These are phyloP conservation scores for Athelia psychrophila DNA, from an alignment of 1,284 basidiomycete genomes.

Conservation along the genomic window DNA sequence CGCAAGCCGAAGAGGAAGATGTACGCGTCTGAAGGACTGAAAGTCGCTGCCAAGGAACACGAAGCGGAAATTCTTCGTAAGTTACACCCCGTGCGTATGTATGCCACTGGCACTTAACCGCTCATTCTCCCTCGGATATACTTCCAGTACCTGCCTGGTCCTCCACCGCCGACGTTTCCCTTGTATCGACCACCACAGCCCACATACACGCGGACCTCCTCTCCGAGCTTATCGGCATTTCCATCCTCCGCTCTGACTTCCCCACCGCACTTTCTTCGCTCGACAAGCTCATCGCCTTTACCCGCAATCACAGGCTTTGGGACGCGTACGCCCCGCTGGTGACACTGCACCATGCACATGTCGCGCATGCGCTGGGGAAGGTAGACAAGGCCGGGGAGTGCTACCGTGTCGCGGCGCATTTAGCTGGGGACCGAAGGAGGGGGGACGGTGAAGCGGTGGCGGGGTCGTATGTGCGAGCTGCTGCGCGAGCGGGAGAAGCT, in stretches of 20 bases:
- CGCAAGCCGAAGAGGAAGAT: conserved; percentile 67
- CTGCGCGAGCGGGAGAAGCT: conserved; percentile 59
- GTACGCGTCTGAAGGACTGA: conserved; percentile 64
- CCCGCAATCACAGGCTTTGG: conserved; percentile 56
- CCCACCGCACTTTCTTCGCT: conserved; percentile 50
- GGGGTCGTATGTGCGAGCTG: conserved; percentile 51
- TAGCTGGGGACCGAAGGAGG: conserved; percentile 21
- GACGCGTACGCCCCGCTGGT: conserved; percentile 55
- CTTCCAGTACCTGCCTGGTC: conserved; percentile 34
- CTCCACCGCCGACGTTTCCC: conserved; percentile 45
- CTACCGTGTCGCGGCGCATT: conserved; percentile 55
- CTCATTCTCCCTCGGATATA: background rate
- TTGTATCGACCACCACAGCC: conserved; percentile 47
- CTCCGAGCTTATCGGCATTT: conserved; percentile 61
- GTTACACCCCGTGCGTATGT: background rate
- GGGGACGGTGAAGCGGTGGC: conserved; percentile 22
- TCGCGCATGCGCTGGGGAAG: conserved; percentile 58
- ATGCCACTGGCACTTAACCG: conserved; percentile 1
- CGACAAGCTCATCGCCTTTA: conserved; percentile 53
- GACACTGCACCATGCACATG: conserved; percentile 65
- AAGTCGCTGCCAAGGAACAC: conserved; percentile 43
- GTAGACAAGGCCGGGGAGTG: conserved; percentile 51
- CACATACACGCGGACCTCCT: conserved; percentile 68
- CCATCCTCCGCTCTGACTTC: conserved; percentile 55
- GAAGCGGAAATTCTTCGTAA: conserved; percentile 35